Evolutionary conservation across 2,329 filamentous ascomycete species (phyloP).

Genomic region (Microsporum ferrugineum): DNA sequence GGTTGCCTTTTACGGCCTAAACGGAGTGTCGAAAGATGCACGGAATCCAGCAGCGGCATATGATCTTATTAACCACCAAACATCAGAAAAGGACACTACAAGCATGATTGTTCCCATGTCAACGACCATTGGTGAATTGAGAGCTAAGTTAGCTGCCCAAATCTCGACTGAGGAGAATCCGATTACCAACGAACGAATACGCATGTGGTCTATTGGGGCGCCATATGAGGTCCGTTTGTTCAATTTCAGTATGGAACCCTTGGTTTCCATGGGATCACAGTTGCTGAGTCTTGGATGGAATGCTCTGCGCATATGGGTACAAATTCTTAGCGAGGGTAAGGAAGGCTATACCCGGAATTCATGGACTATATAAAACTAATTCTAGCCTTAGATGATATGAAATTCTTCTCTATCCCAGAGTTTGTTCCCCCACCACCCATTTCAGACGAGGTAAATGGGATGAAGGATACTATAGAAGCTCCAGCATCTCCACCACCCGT

Average conservation of each 20-base stretch:
- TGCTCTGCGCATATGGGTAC: conserved; percentile 1
- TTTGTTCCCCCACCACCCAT: not conserved
- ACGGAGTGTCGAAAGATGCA: not conserved
- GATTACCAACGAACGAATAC: conserved; percentile 26
- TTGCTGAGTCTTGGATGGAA: not conserved
- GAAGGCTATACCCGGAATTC: not conserved
- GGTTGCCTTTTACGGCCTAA: not conserved
- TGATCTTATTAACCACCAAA: not conserved
- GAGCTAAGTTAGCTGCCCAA: conserved; percentile 27
- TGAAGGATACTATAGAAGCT: not conserved
- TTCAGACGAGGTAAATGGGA: not conserved
- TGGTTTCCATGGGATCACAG: not conserved
- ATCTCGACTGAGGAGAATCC: conserved; percentile 19
- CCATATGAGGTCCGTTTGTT: not conserved
- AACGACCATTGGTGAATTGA: conserved; percentile 27
- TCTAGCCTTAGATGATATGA: not conserved
- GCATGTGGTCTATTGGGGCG: conserved; percentile 25
- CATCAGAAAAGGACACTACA: not conserved
- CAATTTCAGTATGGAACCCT: not conserved
- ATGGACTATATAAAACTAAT: not conserved
- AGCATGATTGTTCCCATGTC: conserved; percentile 22
- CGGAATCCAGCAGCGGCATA: not conserved
- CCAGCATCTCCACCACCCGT: not conserved
- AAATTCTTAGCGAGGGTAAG: not conserved
- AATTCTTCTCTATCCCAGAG: not conserved